Evolutionary conservation across 2,329 filamentous ascomycete genomes (phyloP).

Genomic region (Fusarium buxicola): DNA sequence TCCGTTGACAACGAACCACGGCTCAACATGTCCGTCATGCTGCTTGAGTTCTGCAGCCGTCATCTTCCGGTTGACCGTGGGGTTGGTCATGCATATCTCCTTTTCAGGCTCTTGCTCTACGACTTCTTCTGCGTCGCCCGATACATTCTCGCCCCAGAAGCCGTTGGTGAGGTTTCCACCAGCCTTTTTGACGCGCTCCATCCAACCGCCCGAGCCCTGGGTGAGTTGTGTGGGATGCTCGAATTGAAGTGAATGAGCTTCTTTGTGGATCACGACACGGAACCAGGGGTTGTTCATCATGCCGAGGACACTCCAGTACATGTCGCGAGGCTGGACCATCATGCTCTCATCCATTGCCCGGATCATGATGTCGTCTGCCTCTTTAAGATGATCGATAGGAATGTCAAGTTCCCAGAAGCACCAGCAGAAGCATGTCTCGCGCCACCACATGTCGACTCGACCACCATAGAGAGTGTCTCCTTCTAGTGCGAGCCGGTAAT

Average conservation of each 20-base stretch:
- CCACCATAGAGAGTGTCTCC: conserved; percentile 78
- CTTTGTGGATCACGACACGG: conserved; percentile 79
- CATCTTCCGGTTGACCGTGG: conserved; percentile 71
- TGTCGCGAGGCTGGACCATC: conserved; percentile 87
- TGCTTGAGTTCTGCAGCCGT: conserved; percentile 76
- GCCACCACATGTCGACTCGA: conserved; percentile 81
- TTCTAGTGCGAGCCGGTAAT: conserved; percentile 74
- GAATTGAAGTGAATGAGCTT: conserved; percentile 73
- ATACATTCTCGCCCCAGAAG: conserved; percentile 82
- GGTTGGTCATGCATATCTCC: conserved; percentile 83
- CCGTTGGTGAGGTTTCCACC: conserved; percentile 85
- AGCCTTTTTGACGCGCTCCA: conserved; percentile 87
- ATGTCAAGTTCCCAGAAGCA: conserved; percentile 88
- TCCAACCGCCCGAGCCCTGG: conserved; percentile 85
- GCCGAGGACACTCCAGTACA: conserved; percentile 95
- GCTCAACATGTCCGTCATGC: conserved; percentile 72
- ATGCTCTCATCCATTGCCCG: conserved; percentile 91
- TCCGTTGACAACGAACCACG: conserved; percentile 90
- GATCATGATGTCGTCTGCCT: conserved; percentile 79
- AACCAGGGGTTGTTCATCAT: conserved; percentile 99
- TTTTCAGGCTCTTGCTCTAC: conserved; percentile 63
- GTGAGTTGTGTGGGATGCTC: conserved; percentile 90
- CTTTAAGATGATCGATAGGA: conserved; percentile 68
- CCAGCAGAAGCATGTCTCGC: conserved; percentile 89
- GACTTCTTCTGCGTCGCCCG: conserved; percentile 59